phyloP scores from a whole-genome alignment of 306 rosid genomes.

The Clitoria ternatea region DNA sequence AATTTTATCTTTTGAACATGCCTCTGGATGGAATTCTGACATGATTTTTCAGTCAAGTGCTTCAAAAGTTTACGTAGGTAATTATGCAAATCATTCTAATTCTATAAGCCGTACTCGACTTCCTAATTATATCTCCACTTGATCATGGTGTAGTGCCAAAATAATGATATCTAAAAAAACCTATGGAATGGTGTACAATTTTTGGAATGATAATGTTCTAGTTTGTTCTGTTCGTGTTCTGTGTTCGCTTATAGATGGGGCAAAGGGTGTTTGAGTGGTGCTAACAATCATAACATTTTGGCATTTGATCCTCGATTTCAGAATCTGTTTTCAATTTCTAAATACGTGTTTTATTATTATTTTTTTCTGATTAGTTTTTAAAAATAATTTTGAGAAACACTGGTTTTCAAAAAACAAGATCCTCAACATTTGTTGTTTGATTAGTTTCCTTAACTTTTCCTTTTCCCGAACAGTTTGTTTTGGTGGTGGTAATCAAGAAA shows the following conservation, averaged over 20 bases:
- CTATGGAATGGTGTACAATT: neutral
- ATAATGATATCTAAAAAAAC: too few species aligned
- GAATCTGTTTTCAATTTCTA: neutral
- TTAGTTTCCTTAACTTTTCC: neutral
- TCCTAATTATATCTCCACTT: too few species aligned
- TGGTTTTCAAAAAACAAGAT: too few species aligned
- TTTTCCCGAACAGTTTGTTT: neutral
- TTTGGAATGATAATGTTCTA: neutral
- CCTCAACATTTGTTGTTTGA: neutral
- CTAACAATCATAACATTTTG: neutral
- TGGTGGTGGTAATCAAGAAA: neutral
- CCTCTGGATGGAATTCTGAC: too few species aligned
- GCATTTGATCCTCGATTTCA: neutral
- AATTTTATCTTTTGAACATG: too few species aligned
- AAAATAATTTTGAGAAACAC: too few species aligned
- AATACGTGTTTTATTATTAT: neutral
- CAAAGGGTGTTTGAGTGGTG: neutral
- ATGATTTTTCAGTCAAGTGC: too few species aligned
- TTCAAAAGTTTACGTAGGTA: too few species aligned
- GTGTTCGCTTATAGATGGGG: neutral
- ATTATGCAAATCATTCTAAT: too few species aligned
- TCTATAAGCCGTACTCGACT: too few species aligned
- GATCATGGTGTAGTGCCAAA: too few species aligned
- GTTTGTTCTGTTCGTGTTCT: neutral
- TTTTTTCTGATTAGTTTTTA: too few species aligned